A percentile compares a stretch with the other conserved stretches of the same genome.
phyloP scores from a whole-genome alignment of 352 stramenopile genomes.

The Phytopythium vexans region DNA sequence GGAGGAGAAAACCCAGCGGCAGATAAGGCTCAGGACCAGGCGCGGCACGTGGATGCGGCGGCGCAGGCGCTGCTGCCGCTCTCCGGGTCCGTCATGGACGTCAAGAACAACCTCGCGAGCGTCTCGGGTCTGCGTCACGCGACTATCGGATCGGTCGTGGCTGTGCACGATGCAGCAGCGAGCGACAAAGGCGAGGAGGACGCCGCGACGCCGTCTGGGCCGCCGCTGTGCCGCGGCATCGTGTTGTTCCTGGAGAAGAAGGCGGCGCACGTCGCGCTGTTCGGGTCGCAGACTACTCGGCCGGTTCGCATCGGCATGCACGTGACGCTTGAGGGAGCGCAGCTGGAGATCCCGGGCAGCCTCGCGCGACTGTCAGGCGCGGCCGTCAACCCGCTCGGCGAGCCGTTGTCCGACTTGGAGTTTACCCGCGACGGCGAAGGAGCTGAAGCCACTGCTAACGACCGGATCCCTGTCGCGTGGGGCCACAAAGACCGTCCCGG shows the following conservation, averaged over 20 bases:
- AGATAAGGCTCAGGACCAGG: constrained; percentile 1
- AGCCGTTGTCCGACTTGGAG: constrained; percentile 19
- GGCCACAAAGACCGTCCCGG: constrained; percentile 57
- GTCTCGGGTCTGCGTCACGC: constrained; percentile 73
- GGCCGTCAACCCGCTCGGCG: constrained; percentile 49
- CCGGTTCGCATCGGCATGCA: constrained; percentile 56
- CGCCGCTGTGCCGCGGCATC: constrained; percentile 35
- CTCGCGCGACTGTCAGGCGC: constrained; percentile 37
- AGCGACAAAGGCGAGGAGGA: constrained; percentile 20
- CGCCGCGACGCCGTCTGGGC: constrained; percentile 9
- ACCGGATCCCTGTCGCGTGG: constrained; percentile 48
- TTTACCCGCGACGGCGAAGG: constrained; percentile 1
- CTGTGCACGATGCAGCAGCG: constrained; percentile 23
- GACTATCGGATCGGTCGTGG: constrained; percentile 67
- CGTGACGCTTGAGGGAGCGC: constrained; percentile 44
- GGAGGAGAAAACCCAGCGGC: constrained; percentile 3
- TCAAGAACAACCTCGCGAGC: constrained; percentile 69
- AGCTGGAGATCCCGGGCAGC: constrained; percentile 51
- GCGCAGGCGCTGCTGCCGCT: constrained; percentile 38
- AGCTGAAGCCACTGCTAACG: constrained; percentile 12
- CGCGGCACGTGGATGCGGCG: constrained; percentile 3
- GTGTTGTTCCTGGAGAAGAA: constrained; percentile 67
- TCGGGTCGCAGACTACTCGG: constrained; percentile 16
- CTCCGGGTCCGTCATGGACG: constrained; percentile 51
- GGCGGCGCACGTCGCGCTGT: constrained; percentile 51